Evolutionary conservation across 148 eudicot genomes (phyloP), one percentile per base, ranked within the genome.

Genomic region (Heliosperma pusillum): DNA sequence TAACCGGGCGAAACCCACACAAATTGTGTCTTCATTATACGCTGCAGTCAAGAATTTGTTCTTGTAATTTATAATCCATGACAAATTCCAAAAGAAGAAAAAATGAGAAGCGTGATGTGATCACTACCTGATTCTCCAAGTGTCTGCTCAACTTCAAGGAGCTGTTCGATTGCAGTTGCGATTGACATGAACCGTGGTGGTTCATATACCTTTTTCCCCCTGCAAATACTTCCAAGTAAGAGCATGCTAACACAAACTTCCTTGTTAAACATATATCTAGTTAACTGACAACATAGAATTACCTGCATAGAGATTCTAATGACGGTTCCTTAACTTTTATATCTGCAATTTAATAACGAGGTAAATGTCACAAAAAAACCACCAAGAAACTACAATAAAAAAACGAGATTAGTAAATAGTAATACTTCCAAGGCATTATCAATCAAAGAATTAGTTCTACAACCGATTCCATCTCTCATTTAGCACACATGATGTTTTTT

Each of bases 241-340:
- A 57, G 16, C 21, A 45, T 44, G 25, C 4, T 12, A 22, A 22
- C 57, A 5, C 47, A n/a, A 57, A 26, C 29, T 5, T 13, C 22
- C 25, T 26, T 9, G 4, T 5, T 55, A 45, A 64, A 58, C 42
- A 61, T 1, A 40, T 63, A 75, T 25, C 11, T 24, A 67, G 20
- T 42, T 16, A 72, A 74, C 26, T 21, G 10, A 75, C 45, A 66
- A 36, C 66, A 68, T 42, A 47, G 21, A 40, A 53, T 86, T 79
- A 91, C 98, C 98, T 91, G 90, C 91, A 87, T 69, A 95, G 79
- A 69, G 98, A 95, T 79, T 95, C 97, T 66, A 95, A 36, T 5
- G 98, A 68, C 44, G 97, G 98, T 74, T 95, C 98, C 83, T 92
- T 95, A 79, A 95, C 98, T 42, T 88, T 85, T 83, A 95, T 95